phyloP scores from a whole-genome alignment of 2,329 filamentous ascomycete species.

The Canariomyces notabilis region DNA sequence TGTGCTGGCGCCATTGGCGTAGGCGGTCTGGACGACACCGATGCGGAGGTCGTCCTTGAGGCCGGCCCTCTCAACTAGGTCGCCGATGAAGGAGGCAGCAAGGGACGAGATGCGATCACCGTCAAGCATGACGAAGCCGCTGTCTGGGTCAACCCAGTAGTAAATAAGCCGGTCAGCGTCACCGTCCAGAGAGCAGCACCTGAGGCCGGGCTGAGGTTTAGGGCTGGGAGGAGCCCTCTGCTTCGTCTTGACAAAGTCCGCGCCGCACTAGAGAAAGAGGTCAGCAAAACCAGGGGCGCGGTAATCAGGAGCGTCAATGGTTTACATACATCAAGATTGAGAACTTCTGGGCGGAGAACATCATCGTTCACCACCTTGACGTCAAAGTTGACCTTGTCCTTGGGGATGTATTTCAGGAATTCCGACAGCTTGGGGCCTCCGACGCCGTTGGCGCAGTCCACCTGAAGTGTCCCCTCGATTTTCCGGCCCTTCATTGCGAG shows the following conservation, averaged over 20 bases:
- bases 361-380: slow-evolving; percentile 91
- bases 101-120: slow-evolving; percentile 96
- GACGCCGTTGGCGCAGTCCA: slow-evolving; percentile 96
- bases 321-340: slow-evolving; percentile 74
- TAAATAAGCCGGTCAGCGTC: slow-evolving; percentile 81
- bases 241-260: slow-evolving; percentile 96
- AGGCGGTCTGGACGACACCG: slow-evolving; percentile 94
- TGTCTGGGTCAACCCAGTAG: slow-evolving; percentile 60
- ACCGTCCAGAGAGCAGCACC: slow-evolving; percentile 88
- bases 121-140: slow-evolving; percentile 85
- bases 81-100: slow-evolving; percentile 86
- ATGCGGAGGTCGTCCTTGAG: slow-evolving; percentile 78
- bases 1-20: slow-evolving; percentile 93
- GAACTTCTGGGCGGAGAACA: slow-evolving; percentile 78
- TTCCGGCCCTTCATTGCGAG: slow-evolving; percentile 74
- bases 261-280: slow-evolving; percentile 62
- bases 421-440: slow-evolving; percentile 86
- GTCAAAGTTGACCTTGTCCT: slow-evolving; percentile 65
- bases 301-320: not conserved
- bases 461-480: slow-evolving; percentile 67
- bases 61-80: slow-evolving; percentile 75
- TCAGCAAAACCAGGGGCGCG: slow-evolving; percentile 15
- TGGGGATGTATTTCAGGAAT: slow-evolving; percentile 75
- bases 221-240: slow-evolving; percentile 83
- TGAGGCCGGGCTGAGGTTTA: slow-evolving; percentile 68